Conservation (phyloP, 1,284 basidiomycete species). For the Termitomyces sp. region DNA sequence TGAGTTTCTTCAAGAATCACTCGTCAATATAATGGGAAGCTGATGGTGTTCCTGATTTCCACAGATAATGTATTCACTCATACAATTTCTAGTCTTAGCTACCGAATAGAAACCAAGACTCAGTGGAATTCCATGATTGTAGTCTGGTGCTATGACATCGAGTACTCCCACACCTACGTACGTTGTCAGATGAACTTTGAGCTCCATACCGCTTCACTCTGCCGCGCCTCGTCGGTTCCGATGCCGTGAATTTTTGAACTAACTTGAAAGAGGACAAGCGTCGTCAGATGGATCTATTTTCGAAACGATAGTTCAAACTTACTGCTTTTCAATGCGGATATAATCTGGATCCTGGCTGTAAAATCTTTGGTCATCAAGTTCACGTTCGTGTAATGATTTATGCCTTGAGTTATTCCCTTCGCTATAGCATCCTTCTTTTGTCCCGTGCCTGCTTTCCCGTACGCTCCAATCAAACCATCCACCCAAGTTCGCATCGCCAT, state of each 20-base stretch:
- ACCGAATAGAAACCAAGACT: constrained; percentile 11
- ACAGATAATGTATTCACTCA: constrained; percentile 18
- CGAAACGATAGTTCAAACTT: constrained; percentile 7
- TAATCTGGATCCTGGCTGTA: constrained; percentile 46
- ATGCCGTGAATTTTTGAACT: constrained; percentile 41
- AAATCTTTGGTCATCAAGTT: constrained; percentile 46
- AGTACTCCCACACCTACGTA: background rate
- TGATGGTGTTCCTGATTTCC: constrained; percentile 10
- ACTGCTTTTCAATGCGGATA: constrained; percentile 46
- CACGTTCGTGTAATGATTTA: constrained; percentile 43
- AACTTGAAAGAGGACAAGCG: constrained; percentile 29
- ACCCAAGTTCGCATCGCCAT: constrained; percentile 54
- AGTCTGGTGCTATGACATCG: background rate
- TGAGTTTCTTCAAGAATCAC: constrained; percentile 13
- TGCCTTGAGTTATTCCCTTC: constrained; percentile 42
- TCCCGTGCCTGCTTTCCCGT: constrained; percentile 25
- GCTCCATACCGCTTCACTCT: constrained; percentile 44
- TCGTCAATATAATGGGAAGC: constrained; percentile 1
- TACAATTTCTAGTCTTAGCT: background rate
- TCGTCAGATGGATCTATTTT: constrained; percentile 8
- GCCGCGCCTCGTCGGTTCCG: constrained; percentile 43
- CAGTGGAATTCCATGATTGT: constrained; percentile 1
- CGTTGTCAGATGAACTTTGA: constrained; percentile 40
- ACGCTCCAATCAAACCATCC: constrained; percentile 36
- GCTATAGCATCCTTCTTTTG: constrained; percentile 36